phyloP scores from a whole-genome alignment of 176 grass and related monocot genomes.

The Juncus effusus region DNA sequence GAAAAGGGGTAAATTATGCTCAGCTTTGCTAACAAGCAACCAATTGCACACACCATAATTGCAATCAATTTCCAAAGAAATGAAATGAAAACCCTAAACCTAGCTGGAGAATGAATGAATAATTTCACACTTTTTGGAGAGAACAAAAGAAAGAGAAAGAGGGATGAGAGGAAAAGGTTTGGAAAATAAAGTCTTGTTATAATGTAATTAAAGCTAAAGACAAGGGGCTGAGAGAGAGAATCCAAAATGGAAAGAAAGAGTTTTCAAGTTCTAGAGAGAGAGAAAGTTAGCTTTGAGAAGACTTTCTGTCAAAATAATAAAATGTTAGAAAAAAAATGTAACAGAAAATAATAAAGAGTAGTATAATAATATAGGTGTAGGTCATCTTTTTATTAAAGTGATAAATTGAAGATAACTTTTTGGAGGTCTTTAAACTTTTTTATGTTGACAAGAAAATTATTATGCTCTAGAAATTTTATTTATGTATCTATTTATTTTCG shows the following conservation, averaged over 20 bases:
- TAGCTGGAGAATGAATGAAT: slow-evolving; percentile 20
- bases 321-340: too few relatives aligned
- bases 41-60: slow-evolving; percentile 16
- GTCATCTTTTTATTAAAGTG: not conserved
- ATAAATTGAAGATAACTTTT: not conserved
- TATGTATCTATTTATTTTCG: too few relatives aligned
- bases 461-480: not conserved
- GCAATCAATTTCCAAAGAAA: not conserved
- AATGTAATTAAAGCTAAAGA: slow-evolving; percentile 3
- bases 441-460: slow-evolving; percentile 9
- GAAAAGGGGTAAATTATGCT: not conserved
- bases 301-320: slow-evolving; percentile 15
- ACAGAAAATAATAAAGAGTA: too few relatives aligned
- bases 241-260: slow-evolving; percentile 19
- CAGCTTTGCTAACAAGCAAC: slow-evolving; percentile 11
- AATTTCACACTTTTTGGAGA: not conserved
- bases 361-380: too few relatives aligned
- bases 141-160: not conserved
- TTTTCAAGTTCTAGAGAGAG: not conserved
- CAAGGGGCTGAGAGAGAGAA: slow-evolving; percentile 15
- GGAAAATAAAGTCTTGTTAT: slow-evolving; percentile 10
- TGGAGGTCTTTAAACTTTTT: not conserved
- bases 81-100: slow-evolving; percentile 11
- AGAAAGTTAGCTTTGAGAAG: slow-evolving; percentile 3
- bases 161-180: slow-evolving; percentile 1